phyloP scores from a whole-genome alignment of 106 monocot species.

The Cymbidium sinense region DNA sequence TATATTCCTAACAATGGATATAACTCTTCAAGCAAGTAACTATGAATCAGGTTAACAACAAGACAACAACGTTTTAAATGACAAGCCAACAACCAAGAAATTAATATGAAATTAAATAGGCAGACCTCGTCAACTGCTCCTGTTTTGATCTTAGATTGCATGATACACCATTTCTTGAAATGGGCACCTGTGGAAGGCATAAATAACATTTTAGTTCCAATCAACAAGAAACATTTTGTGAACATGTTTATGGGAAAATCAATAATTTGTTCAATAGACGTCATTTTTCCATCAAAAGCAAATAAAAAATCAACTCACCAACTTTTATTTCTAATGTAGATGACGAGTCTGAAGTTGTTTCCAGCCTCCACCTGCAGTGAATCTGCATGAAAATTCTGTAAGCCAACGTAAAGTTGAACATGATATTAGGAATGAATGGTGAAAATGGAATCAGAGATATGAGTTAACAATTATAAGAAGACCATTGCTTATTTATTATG shows the following conservation, averaged over 20 bases:
- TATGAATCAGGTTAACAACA: background rate
- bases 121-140: conserved; percentile 92
- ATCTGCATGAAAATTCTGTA: conserved; percentile 33
- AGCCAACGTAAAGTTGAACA: background rate
- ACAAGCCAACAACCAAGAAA: background rate
- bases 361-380: conserved; percentile 81
- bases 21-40: background rate
- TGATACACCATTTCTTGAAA: conserved; percentile 99
- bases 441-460: background rate
- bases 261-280: background rate
- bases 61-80: background rate
- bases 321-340: conserved; percentile 74
- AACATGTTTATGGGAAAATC: background rate
- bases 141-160: conserved; percentile 95
- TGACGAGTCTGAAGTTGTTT: conserved; percentile 45
- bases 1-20: background rate
- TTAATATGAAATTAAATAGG: background rate
- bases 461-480: too few relatives aligned
- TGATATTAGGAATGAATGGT: too few relatives aligned
- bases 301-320: conserved; percentile 34
- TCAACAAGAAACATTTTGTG: background rate
- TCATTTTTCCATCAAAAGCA: background rate
- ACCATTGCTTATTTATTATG: too few relatives aligned
- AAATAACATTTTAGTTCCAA: background rate
- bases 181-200: conserved; percentile 60